A percentile compares a stretch with the other conserved stretches of the same genome.
These are phyloP conservation scores for Jackrogersella multiformis DNA, from an alignment of 495 filamentous ascomycete species.

Conservation along the genomic window DNA sequence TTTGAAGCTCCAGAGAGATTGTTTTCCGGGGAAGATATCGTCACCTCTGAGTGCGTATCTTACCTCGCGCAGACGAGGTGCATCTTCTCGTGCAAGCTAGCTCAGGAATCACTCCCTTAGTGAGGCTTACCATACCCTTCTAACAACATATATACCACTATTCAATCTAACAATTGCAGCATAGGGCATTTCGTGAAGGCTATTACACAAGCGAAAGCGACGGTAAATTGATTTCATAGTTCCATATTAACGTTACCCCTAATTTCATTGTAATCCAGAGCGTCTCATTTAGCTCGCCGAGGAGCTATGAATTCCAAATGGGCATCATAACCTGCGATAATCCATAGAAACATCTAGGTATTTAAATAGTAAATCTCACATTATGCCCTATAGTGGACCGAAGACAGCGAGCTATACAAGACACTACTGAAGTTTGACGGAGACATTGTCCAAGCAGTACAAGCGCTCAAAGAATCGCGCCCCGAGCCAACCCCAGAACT, in stretches of 20 bases:
- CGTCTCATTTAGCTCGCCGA: not conserved
- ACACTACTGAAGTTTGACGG: slow-evolving; percentile 53
- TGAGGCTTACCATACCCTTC: not conserved
- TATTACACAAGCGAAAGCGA: slow-evolving; percentile 9
- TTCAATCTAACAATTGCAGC: slow-evolving; percentile 8
- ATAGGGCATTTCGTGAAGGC: slow-evolving; percentile 28
- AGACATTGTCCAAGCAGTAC: slow-evolving; percentile 55
- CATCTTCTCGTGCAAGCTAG: slow-evolving; percentile 38
- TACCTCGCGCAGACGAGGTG: slow-evolving; percentile 39
- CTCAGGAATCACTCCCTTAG: slow-evolving; percentile 40
- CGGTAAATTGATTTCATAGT: not conserved
- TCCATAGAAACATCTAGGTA: not conserved
- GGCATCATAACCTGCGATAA: not conserved
- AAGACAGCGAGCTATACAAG: not conserved
- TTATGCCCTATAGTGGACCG: slow-evolving; percentile 50
- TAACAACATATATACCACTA: not conserved
- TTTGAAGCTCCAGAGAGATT: slow-evolving; percentile 16
- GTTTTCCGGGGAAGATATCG: slow-evolving; percentile 23
- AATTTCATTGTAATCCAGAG: not conserved
- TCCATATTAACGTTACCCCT: not conserved
- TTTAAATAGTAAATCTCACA: not conserved
- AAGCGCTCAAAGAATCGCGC: slow-evolving; percentile 51
- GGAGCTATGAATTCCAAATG: not conserved
- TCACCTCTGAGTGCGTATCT: slow-evolving; percentile 9
- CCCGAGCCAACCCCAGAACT: slow-evolving; percentile 22